A percentile compares a stretch with the other conserved stretches of the same genome.
Evolutionary conservation across 805 yeast species (phyloP).

Genomic region (Candida khao-thaluensis): DNA sequence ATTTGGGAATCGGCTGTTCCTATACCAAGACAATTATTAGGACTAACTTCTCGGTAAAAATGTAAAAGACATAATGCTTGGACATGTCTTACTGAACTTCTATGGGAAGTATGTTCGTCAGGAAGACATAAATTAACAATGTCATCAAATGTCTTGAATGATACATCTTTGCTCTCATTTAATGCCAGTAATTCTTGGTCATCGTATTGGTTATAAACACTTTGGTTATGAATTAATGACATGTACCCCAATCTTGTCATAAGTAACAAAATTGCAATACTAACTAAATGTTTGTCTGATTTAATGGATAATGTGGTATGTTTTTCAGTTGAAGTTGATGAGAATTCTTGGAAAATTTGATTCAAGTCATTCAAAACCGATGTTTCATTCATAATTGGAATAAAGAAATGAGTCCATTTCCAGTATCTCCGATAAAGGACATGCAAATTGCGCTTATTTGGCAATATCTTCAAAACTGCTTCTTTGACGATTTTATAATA

Average conservation of each 20-base stretch:
- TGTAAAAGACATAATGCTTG: constrained; percentile 34
- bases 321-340: constrained; percentile 18
- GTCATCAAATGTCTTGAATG: constrained; percentile 28
- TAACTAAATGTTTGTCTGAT: constrained; percentile 30
- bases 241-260: constrained; percentile 36
- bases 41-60: constrained; percentile 37
- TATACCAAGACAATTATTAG: constrained; percentile 43
- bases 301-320: constrained; percentile 23
- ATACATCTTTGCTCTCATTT: constrained; percentile 29
- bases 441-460: constrained; percentile 24
- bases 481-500: constrained; percentile 29
- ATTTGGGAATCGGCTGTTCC: constrained; percentile 40
- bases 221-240: constrained; percentile 37
- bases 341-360: constrained; percentile 24
- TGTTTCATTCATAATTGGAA: constrained; percentile 35
- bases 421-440: constrained; percentile 33
- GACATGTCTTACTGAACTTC: constrained; percentile 35
- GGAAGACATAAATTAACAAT: constrained; percentile 35
- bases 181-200: constrained; percentile 28
- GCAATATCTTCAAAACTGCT: constrained; percentile 30
- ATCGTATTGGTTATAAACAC: constrained; percentile 24
- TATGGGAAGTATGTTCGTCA: constrained; percentile 27
- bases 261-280: constrained; percentile 30
- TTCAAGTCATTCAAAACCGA: constrained; percentile 26
- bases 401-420: constrained; percentile 40